Percentiles rank a stretch among this genome's conserved stretches.
Evolutionary conservation across 2,329 filamentous ascomycete species (phyloP).

Genomic region (Xylariales sp.): DNA sequence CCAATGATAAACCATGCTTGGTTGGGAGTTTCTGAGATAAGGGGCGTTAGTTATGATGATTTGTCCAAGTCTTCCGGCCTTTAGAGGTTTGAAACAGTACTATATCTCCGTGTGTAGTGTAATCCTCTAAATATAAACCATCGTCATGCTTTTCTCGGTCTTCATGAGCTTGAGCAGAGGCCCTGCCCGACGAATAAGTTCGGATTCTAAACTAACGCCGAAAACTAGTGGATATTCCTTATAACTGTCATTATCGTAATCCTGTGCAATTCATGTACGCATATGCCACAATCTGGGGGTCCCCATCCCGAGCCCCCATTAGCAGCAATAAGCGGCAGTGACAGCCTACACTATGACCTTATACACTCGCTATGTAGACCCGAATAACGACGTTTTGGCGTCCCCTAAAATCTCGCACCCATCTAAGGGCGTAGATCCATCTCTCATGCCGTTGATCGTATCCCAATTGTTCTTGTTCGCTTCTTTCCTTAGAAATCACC

Average conservation of each 20-base stretch:
- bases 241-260: conserved; percentile 8
- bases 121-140: no score
- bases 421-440: background rate
- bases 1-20: no score
- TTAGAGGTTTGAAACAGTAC: no score
- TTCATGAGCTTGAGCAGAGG: no score
- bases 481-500: conserved; percentile 54
- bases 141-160: no score
- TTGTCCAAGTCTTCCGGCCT: no score
- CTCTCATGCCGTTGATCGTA: background rate
- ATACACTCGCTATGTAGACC: background rate
- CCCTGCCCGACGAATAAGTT: no score
- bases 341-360: background rate
- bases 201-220: background rate
- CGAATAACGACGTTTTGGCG: background rate
- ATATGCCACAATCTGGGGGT: background rate
- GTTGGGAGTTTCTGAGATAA: no score
- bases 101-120: no score
- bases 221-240: background rate
- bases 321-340: background rate
- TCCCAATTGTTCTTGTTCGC: background rate
- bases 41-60: no score
- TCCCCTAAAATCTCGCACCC: background rate
- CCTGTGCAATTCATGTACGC: conserved; percentile 2
- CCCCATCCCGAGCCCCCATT: background rate